Base-by-base conservation (phyloP, 1,139 yeast species). In the Pichia terricola region DNA sequence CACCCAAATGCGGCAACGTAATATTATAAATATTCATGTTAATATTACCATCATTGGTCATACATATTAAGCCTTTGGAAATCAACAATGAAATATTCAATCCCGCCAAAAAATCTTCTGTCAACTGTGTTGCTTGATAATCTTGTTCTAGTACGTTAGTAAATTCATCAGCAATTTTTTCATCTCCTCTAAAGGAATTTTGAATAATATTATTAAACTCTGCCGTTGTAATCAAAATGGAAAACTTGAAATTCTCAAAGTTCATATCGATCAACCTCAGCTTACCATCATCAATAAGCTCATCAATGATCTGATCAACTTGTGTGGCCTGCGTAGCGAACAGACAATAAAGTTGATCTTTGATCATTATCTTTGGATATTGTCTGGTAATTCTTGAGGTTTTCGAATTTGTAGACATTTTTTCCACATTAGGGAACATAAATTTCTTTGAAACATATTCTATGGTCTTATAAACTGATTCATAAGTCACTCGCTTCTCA, bases 1-100 rank as follows among this genome's bases (percentile, higher is more conserved):
- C 68, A 3, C 83, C 94, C 55, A 81, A 70, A 49, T 72, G 73
- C 0, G 94, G 94, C 28, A 76, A 67, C 2, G 84, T 67, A 3
- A 83, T n/a, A 16, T 34, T 34, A 34, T 34, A 34, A 6, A 34
- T 6, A 34, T 34, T 34, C 11, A 22, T 6, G 7, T 11, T 7
- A 30, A 30, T 30, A 11, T 11, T 11, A 8, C 10, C 33, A 11
- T 34, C 25, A 7, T n/a, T 11, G 3, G 46, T 38, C n/a, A 45
- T 45, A 31, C 46, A 43, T 4, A 45, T 43, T 7, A 45, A 27
- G 2, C 46, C 45, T 28, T 37, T 33, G 3, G 37, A 22, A 3
- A 45, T 45, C 7, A 45, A 27, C 4, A 26, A 25, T 6, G 46
- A 35, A 25, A 34, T 39, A 34, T 37, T 34, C 9, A 45, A 25